Evolutionary conservation across 1,284 basidiomycete genomes (phyloP).

Genomic region (Singerocomus inundabilis): DNA sequence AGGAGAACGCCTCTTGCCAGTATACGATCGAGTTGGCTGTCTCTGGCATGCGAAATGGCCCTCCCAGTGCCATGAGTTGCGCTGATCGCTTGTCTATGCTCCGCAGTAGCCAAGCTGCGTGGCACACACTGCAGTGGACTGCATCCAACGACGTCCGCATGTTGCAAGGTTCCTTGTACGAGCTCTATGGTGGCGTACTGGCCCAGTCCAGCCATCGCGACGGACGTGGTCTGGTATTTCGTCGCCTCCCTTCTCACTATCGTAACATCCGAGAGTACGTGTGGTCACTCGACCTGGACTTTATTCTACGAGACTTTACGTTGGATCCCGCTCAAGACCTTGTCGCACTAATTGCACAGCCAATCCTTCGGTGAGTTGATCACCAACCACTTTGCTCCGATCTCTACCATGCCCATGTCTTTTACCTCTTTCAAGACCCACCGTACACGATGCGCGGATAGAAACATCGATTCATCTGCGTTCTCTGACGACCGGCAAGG

Average conservation of each 20-base stretch:
- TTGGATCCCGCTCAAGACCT: slow-evolving; percentile 65
- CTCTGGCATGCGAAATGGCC: slow-evolving; percentile 48
- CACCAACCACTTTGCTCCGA: background rate
- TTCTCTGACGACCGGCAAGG: slow-evolving; percentile 45
- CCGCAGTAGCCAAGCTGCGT: slow-evolving; percentile 43
- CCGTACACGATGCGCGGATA: slow-evolving; percentile 15
- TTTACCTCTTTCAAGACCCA: slow-evolving; percentile 15
- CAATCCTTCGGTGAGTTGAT: slow-evolving; percentile 30
- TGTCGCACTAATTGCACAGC: slow-evolving; percentile 48
- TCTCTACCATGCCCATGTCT: background rate
- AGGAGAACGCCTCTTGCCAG: slow-evolving; percentile 40
- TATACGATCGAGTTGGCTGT: slow-evolving; percentile 54
- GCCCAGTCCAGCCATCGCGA: slow-evolving; percentile 40
- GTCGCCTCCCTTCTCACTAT: slow-evolving; percentile 48
- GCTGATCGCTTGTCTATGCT: slow-evolving; percentile 44
- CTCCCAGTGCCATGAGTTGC: slow-evolving; percentile 26
- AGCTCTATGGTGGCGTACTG: slow-evolving; percentile 60
- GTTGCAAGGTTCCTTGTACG: slow-evolving; percentile 45
- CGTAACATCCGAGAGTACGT: slow-evolving; percentile 45
- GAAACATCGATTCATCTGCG: slow-evolving; percentile 42
- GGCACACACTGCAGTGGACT: slow-evolving; percentile 45
- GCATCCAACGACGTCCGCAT: slow-evolving; percentile 39
- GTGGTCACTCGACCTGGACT: slow-evolving; percentile 46
- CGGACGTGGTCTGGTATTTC: slow-evolving; percentile 40
- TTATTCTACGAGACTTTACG: slow-evolving; percentile 53